These are phyloP conservation scores for Calocybe indica DNA, from an alignment of 768 basidiomycete species.

Conservation along the genomic window DNA sequence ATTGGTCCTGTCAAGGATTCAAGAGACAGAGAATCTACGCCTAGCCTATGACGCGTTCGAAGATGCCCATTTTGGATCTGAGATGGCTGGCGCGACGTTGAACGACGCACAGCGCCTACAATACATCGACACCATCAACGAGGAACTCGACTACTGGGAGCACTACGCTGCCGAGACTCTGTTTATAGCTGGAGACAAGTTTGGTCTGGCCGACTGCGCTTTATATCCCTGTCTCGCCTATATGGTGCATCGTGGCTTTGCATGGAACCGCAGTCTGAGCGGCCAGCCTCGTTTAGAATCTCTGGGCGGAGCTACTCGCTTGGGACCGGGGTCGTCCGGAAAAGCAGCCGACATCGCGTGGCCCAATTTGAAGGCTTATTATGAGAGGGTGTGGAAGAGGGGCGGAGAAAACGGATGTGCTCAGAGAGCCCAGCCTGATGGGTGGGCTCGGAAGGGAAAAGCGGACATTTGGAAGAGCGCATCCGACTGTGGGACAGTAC, in stretches of 20 bases:
- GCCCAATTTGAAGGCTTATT: conserved; percentile 17
- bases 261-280: conserved; percentile 8
- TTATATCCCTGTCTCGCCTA: conserved; percentile 21
- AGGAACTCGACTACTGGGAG: conserved; percentile 21
- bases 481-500: too few relatives aligned
- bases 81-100: conserved; percentile 10
- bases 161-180: conserved; percentile 11
- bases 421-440: conserved; percentile 16
- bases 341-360: conserved; percentile 9
- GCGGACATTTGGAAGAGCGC: conserved; percentile 11
- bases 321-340: background rate
- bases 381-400: conserved; percentile 16
- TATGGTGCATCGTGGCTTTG: conserved; percentile 21
- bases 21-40: conserved; percentile 22
- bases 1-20: conserved; percentile 14
- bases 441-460: conserved; percentile 16
- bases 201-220: conserved; percentile 20
- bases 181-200: conserved; percentile 19
- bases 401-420: conserved; percentile 16
- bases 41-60: conserved; percentile 19
- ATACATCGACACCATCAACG: conserved; percentile 12
- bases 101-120: conserved; percentile 6
- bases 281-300: background rate
- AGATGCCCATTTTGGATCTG: conserved; percentile 17
- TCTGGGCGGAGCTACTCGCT: too few relatives aligned